These are phyloP conservation scores for Xylaria sp. DNA, from an alignment of 2,329 filamentous ascomycete species.

Conservation along the genomic window DNA sequence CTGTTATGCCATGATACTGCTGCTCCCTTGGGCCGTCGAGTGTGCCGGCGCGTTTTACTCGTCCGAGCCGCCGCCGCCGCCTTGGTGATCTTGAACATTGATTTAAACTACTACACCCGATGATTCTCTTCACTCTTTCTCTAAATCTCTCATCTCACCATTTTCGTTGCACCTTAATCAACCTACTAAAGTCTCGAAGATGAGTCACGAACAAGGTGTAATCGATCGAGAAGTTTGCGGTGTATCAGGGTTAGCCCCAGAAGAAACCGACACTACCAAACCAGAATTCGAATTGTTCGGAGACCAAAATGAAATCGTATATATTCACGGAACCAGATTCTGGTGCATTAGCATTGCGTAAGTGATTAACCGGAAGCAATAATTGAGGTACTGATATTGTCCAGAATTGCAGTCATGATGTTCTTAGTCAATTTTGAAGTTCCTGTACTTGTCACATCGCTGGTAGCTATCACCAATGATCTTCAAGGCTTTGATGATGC, in stretches of 20 bases:
- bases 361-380: background rate
- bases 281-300: background rate
- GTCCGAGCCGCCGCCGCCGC: too few species aligned
- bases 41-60: too few species aligned
- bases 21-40: too few species aligned
- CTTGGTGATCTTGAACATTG: background rate
- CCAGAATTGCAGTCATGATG: slow-evolving; percentile 39
- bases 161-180: background rate
- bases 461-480: slow-evolving; percentile 40
- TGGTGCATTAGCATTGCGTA: slow-evolving; percentile 32
- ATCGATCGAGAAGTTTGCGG: background rate
- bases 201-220: background rate
- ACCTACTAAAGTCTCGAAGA: background rate
- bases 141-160: background rate
- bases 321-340: slow-evolving; percentile 34
- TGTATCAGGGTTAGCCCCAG: background rate
- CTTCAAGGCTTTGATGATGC: slow-evolving; percentile 32
- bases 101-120: background rate
- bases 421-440: slow-evolving; percentile 41
- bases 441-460: slow-evolving; percentile 37
- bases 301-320: slow-evolving; percentile 20
- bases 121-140: background rate
- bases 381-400: slow-evolving; percentile 2
- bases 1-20: too few species aligned
- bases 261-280: background rate